Percentiles rank a stretch among this genome's conserved stretches.
phyloP scores from a whole-genome alignment of 202 grass and related monocot genomes.

The Zizania palustris region DNA sequence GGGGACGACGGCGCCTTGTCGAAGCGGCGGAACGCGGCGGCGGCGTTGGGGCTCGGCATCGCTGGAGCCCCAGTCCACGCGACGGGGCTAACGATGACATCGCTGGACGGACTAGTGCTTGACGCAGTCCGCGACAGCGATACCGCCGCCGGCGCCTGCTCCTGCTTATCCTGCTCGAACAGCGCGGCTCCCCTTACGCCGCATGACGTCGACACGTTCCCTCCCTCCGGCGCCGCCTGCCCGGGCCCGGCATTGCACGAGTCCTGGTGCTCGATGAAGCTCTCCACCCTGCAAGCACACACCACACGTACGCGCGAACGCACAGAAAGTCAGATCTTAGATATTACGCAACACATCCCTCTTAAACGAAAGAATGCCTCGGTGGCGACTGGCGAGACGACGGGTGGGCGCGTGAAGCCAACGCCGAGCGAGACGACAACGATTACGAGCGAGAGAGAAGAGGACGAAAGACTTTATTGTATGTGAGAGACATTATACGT shows the following conservation, averaged over 20 bases:
- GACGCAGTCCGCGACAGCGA: slow-evolving; percentile 52
- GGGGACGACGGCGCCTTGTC: slow-evolving; percentile 37
- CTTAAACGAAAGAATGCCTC: too few relatives aligned
- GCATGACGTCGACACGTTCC: slow-evolving; percentile 23
- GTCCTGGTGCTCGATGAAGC: slow-evolving; percentile 99
- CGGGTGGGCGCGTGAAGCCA: background rate
- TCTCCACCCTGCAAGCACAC: slow-evolving; percentile 75
- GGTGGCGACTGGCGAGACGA: background rate
- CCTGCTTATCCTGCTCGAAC: background rate
- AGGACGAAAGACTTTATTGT: slow-evolving; percentile 38
- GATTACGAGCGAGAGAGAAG: background rate
- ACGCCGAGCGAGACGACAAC: background rate
- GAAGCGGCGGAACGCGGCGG: slow-evolving; percentile 40
- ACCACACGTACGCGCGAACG: background rate
- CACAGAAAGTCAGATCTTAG: background rate
- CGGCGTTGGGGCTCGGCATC: slow-evolving; percentile 32
- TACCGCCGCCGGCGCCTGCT: slow-evolving; percentile 2
- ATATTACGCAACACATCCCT: background rate
- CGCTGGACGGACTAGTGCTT: slow-evolving; percentile 75
- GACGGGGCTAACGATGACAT: slow-evolving; percentile 55
- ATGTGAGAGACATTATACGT: slow-evolving; percentile 31
- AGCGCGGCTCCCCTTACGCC: background rate
- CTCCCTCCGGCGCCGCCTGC: slow-evolving; percentile 11
- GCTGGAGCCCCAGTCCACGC: slow-evolving; percentile 48
- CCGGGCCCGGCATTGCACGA: slow-evolving; percentile 60